Base-by-base conservation (phyloP, 208 protist species). In the Crithidia brevicula region DNA sequence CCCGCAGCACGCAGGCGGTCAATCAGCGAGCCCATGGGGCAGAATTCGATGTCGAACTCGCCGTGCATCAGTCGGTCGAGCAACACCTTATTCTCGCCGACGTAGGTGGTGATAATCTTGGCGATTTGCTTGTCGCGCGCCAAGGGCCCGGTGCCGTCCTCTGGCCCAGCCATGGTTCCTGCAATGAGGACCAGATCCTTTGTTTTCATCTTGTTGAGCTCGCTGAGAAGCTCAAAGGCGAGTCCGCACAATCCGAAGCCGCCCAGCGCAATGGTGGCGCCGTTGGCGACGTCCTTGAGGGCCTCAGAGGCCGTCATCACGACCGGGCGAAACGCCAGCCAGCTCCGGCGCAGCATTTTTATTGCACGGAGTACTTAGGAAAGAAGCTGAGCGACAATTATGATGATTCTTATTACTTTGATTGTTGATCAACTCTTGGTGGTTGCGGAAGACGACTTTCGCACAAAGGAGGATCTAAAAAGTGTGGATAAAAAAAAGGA, bases 21-120 rank as follows among this genome's bases (percentile, higher is more conserved):
- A n/a, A 96, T 92, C 6, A 98, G 78, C 20, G 94, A 97, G 36
- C 97, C 97, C 86, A 98, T 96, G 23, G 97, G 97, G n/a, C 80
- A 96, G 16, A 98, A 82, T 75, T 98, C 95, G 0, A 98, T 74
- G 34, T 96, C 92, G 3, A 98, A 80, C 73, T 98, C 86, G 47
- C 97, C 97, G 4, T 30, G 65, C 0, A 98, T 60, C 63, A 98
- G 97, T 46, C 86, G 84, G 22, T 86, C 59, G 51, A 89, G 82
- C 66, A 98, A 96, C 16, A 59, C 36, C 25, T 65, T 28, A 75
- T 98, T 98, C 69, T 98, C 95, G 45, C 96, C 97, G 6, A 98
- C 93, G 69, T 98, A 98, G 9, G 86, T 94, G 15, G 94, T 85
- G 71, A 98, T 80, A 60, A 60, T 58, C 50, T 97, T 93, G 23